Evolutionary conservation across 768 basidiomycete species (phyloP).

Genomic region (Pleurotus tuber-regium): DNA sequence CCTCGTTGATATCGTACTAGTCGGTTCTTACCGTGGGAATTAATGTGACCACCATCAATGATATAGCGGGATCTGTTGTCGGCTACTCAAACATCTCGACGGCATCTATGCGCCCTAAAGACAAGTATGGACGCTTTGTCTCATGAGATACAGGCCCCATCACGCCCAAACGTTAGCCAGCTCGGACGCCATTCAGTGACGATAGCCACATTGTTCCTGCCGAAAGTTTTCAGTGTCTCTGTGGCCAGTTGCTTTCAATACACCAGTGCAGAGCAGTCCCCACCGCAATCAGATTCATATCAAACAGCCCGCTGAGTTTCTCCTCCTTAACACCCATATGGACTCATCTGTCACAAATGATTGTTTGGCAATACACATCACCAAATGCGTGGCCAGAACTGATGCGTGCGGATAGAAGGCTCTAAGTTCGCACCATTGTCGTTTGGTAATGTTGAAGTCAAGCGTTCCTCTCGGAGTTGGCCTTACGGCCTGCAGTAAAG

Average conservation of each 20-base stretch:
- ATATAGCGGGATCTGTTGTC: slow-evolving; percentile 2
- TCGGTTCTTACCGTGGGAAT: slow-evolving; percentile 4
- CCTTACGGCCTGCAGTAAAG: neutral
- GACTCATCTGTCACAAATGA: slow-evolving; percentile 5
- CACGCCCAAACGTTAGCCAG: neutral
- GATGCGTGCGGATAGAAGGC: slow-evolving; percentile 2
- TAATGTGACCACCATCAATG: neutral
- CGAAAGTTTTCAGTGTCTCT: neutral
- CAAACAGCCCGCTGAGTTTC: slow-evolving; percentile 2
- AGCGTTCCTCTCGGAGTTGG: slow-evolving; percentile 7
- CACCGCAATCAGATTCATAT: slow-evolving; percentile 2
- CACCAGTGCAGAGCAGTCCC: too few species aligned
- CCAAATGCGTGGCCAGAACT: neutral
- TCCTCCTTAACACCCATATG: slow-evolving; percentile 1
- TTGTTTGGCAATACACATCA: slow-evolving; percentile 1
- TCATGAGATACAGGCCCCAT: slow-evolving; percentile 7
- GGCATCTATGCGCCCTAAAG: slow-evolving; percentile 7
- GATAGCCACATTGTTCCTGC: neutral
- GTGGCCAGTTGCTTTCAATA: neutral
- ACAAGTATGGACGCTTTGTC: neutral
- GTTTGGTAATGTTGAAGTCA: slow-evolving; percentile 2
- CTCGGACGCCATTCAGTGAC: neutral
- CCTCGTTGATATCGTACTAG: too few species aligned
- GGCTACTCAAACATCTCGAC: neutral
- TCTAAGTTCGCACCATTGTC: slow-evolving; percentile 6